These are phyloP conservation scores for Paramecium pentaurelia DNA, from an alignment of 73 alveolate genomes.

Conservation along the genomic window DNA sequence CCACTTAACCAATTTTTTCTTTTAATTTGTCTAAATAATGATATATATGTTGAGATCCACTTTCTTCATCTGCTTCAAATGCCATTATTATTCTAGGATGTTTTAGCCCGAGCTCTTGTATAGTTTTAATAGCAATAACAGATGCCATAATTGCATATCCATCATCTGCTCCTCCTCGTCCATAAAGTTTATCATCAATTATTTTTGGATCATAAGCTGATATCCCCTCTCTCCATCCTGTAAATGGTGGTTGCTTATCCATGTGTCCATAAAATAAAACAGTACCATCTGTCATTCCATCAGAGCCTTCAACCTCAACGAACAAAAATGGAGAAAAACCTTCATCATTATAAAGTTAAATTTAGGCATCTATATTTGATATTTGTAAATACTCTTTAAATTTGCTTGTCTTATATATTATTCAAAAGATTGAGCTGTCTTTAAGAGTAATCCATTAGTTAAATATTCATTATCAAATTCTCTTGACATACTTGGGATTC, in stretches of 20 bases:
- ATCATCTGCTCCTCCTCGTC: constrained; percentile 90
- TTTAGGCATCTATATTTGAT: constrained; percentile 56
- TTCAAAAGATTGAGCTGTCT: neutral
- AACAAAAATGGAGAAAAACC: constrained; percentile 74
- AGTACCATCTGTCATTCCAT: constrained; percentile 58
- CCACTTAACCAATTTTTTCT: constrained; percentile 73
- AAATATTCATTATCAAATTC: neutral
- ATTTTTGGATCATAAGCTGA: constrained; percentile 75
- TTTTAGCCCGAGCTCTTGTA: constrained; percentile 65
- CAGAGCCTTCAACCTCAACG: constrained; percentile 65
- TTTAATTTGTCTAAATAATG: constrained; percentile 66
- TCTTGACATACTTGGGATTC: constrained; percentile 20
- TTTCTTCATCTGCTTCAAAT: constrained; percentile 83
- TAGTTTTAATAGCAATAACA: constrained; percentile 67
- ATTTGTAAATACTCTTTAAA: neutral
- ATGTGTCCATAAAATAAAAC: constrained; percentile 77
- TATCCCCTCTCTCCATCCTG: constrained; percentile 82
- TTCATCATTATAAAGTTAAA: constrained; percentile 66
- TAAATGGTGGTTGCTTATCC: constrained; percentile 80
- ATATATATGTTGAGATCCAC: constrained; percentile 81
- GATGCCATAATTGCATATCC: constrained; percentile 73
- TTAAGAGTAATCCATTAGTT: neutral
- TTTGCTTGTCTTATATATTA: neutral
- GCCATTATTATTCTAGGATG: constrained; percentile 69
- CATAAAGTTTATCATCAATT: constrained; percentile 73